phyloP scores from a whole-genome alignment of 805 yeast species.

The Suhomyces tanzawaensis region DNA sequence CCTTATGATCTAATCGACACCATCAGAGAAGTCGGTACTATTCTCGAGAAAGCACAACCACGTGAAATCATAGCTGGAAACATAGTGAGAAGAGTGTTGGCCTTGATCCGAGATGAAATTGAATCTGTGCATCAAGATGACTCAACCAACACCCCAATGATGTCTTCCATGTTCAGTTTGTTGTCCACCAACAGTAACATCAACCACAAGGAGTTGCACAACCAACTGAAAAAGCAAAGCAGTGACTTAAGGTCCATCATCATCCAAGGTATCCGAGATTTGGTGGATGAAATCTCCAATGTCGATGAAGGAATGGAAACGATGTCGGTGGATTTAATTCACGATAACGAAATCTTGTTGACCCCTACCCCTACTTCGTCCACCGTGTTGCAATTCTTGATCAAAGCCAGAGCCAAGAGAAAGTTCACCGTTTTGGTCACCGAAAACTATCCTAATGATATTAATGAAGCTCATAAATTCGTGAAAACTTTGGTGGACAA shows the following conservation, averaged over 20 bases:
- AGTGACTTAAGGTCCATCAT: constrained; percentile 79
- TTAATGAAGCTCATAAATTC: constrained; percentile 71
- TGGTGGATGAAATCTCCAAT: constrained; percentile 86
- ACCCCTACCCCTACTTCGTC: constrained; percentile 95
- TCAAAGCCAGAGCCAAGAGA: constrained; percentile 85
- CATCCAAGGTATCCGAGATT: constrained; percentile 88
- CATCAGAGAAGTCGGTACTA: constrained; percentile 70
- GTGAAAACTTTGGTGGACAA: constrained; percentile 79
- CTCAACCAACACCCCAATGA: constrained; percentile 47
- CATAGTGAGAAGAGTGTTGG: constrained; percentile 83
- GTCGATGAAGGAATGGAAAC: constrained; percentile 88
- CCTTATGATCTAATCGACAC: constrained; percentile 69
- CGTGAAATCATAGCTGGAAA: constrained; percentile 87
- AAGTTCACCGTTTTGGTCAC: constrained; percentile 89
- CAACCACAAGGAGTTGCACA: constrained; percentile 20
- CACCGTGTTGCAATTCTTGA: constrained; percentile 82
- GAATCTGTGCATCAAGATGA: constrained; percentile 44
- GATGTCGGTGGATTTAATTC: constrained; percentile 90
- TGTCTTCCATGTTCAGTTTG: constrained; percentile 83
- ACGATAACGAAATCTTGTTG: constrained; percentile 79
- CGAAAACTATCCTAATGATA: constrained; percentile 88
- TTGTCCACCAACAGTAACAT: constrained; percentile 48
- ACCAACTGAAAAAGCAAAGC: constrained; percentile 41
- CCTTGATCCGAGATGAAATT: constrained; percentile 82
- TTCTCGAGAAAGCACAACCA: constrained; percentile 78